phyloP scores from a whole-genome alignment of 805 yeast genomes.

The Kurtzmaniella cleridarum region DNA sequence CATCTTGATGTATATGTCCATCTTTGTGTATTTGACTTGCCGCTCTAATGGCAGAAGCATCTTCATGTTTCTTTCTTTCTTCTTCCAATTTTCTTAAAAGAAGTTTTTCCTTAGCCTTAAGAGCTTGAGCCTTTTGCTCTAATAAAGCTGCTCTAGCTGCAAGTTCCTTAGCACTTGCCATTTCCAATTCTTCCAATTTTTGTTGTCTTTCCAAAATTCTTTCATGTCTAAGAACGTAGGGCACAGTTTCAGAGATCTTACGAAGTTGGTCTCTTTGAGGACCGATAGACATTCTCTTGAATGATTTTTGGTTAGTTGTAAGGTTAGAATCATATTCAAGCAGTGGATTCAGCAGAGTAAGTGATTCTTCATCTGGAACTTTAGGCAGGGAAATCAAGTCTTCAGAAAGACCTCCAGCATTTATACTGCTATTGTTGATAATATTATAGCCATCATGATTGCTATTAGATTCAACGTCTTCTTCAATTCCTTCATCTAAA shows the following conservation, averaged over 20 bases:
- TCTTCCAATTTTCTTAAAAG: constrained; percentile 39
- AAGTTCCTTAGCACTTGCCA: constrained; percentile 69
- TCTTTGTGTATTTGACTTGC: constrained; percentile 1
- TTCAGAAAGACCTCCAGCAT: constrained; percentile 7
- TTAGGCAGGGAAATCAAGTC: constrained; percentile 18
- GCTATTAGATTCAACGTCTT: neutral
- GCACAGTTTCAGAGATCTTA: constrained; percentile 77
- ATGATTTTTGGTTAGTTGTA: constrained; percentile 22
- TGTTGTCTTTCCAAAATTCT: constrained; percentile 69
- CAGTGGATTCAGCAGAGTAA: constrained; percentile 18
- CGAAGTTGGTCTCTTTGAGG: constrained; percentile 61
- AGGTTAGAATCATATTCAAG: constrained; percentile 23
- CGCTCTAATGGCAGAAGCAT: constrained; percentile 1
- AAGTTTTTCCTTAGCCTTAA: constrained; percentile 60
- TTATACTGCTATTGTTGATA: neutral
- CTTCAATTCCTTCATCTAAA: constrained; percentile 20
- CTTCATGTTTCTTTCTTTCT: constrained; percentile 12
- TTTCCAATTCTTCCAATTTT: constrained; percentile 73
- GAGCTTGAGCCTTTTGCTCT: constrained; percentile 68
- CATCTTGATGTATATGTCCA: constrained; percentile 1
- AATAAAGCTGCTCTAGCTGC: constrained; percentile 69
- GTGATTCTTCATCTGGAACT: constrained; percentile 21
- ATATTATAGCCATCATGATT: neutral
- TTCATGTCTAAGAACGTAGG: constrained; percentile 78
- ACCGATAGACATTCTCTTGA: constrained; percentile 40